These are phyloP conservation scores for Antitrichia curtipendula DNA, from an alignment of 225 moss, liverwort and hornwort genomes.

Conservation along the genomic window DNA sequence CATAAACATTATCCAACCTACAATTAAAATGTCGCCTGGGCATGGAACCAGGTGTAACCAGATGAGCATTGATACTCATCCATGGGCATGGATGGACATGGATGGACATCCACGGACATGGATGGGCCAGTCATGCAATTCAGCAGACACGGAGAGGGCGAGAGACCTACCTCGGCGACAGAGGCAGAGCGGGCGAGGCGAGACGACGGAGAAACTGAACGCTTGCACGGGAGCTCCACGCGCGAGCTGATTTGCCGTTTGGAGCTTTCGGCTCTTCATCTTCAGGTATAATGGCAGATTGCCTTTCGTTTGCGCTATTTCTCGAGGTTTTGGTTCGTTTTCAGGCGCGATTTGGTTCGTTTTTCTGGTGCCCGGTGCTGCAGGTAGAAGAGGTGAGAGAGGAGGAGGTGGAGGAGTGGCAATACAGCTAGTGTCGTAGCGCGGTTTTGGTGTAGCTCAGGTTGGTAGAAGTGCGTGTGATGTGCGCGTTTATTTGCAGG, in stretches of 20 bases:
- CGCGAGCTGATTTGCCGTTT: background rate
- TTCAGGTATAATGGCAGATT: background rate
- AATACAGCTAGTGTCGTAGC: background rate
- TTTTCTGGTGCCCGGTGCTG: background rate
- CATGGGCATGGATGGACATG: background rate
- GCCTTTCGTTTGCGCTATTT: background rate
- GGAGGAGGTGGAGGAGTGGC: background rate
- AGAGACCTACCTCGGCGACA: conserved; percentile 12
- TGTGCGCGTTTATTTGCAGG: background rate
- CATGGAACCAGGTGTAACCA: no score
- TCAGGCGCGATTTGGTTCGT: background rate
- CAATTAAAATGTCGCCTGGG: no score
- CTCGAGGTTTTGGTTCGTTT: background rate
- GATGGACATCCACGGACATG: background rate
- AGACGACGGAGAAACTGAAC: background rate
- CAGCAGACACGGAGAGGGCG: conserved; percentile 36
- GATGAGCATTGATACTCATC: background rate
- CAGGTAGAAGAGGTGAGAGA: background rate
- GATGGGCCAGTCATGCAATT: conserved; percentile 7
- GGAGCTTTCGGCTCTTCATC: background rate
- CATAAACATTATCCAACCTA: no score
- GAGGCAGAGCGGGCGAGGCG: background rate
- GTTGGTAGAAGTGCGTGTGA: background rate
- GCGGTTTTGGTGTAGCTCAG: background rate
- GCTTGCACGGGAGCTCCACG: background rate